Base-by-base conservation (phyloP, 2,329 filamentous ascomycete species). In the Sporothrix brasiliensis region DNA sequence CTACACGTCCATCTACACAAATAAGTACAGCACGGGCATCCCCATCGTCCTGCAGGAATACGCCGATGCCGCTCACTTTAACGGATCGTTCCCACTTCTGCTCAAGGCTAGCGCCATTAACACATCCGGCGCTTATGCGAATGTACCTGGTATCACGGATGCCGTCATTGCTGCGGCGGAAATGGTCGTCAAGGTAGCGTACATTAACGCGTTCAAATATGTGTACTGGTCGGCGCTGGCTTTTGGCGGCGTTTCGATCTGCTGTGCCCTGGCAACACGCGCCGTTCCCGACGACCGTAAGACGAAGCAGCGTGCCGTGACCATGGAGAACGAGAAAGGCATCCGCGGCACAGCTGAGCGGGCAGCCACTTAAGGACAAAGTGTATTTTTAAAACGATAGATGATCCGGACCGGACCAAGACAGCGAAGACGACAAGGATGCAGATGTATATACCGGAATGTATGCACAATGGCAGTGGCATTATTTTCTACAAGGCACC, bases 171-270 rank as follows among this genome's bases (percentile, higher is more conserved):
- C 74, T 2, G 78, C 78, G 1, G 76, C 77, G 19, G 73, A 77
- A 69, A 71, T 73, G 11, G 76, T 76, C 2, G 79, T 79, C 69
- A 75, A 78, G 10, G 70, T 76, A 4, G 77, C 77, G 9, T 79
- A 79, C 66, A 76, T 75, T 30, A 56, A 70, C 27, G 69, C 69
- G 1, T 73, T 71, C 68, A 60, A 69, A 44, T 74, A 79, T 4
- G 78, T 79, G 9, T 80, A 79, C 71, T 72, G 79, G 21, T 76
- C 78, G 3, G 79, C 79, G 1, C 78, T 80, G 70, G 78, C 77
- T 1, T 80, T 81, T 71, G 78, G 79, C 0, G 75, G 72, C 39
- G 74, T 76, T 7, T 79, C 79, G 2, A 79, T 76, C 14, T 34
- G 47, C 30, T 71, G 69, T n/a, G 69, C 69, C 6, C 10, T 68